phyloP scores from a whole-genome alignment of 2,329 filamentous ascomycete species.

The Fonsecaea monophora region DNA sequence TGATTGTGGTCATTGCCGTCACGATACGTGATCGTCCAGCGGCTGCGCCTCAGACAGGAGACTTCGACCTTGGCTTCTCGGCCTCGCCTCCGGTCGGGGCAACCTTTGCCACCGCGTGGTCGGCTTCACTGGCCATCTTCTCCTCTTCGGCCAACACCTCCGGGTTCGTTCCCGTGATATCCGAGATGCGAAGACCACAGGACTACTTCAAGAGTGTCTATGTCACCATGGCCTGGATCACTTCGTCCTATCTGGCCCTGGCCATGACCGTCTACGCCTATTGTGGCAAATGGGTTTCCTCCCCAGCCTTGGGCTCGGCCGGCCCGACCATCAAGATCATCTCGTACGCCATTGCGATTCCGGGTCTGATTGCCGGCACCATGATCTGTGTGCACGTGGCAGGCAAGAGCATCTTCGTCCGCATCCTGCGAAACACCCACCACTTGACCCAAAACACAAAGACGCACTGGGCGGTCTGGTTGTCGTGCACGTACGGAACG shows the following conservation, averaged over 20 bases:
- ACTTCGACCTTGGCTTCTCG: slow-evolving; percentile 43
- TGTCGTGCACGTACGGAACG: slow-evolving; percentile 39
- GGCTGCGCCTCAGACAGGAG: slow-evolving; percentile 43
- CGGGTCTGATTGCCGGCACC: slow-evolving; percentile 43
- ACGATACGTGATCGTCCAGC: slow-evolving; percentile 47
- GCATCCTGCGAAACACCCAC: slow-evolving; percentile 58
- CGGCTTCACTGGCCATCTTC: slow-evolving; percentile 44
- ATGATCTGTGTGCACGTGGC: slow-evolving; percentile 49
- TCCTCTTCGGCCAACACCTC: slow-evolving; percentile 44
- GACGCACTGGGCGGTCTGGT: slow-evolving; percentile 61
- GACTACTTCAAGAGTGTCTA: slow-evolving; percentile 46
- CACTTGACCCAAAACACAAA: slow-evolving; percentile 60
- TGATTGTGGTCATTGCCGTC: slow-evolving; percentile 46
- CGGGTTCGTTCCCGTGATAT: slow-evolving; percentile 48
- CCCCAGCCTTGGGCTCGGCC: slow-evolving; percentile 57
- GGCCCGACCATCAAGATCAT: slow-evolving; percentile 53
- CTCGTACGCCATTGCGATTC: slow-evolving; percentile 51
- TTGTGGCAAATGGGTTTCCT: slow-evolving; percentile 56
- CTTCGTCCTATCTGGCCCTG: slow-evolving; percentile 47
- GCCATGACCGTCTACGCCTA: slow-evolving; percentile 55
- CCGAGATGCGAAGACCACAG: slow-evolving; percentile 49
- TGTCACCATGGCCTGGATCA: slow-evolving; percentile 46
- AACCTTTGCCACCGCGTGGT: slow-evolving; percentile 42
- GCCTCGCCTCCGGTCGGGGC: slow-evolving; percentile 35
- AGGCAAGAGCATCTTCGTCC: slow-evolving; percentile 64